Conservation (phyloP, 352 stramenopile species). For the Pythium periplocum region DNA sequence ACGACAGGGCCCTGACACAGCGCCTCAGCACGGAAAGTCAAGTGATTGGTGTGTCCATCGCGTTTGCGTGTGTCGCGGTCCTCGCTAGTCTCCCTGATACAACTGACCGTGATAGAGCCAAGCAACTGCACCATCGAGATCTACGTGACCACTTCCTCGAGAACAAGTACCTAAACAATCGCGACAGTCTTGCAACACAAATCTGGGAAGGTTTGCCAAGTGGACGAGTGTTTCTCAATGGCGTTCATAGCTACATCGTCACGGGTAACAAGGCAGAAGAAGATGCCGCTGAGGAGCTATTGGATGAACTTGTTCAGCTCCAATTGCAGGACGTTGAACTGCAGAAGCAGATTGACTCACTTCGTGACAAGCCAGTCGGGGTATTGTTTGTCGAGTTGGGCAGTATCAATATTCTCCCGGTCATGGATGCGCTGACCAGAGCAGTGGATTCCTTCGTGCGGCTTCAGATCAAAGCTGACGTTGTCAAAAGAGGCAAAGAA, state of each 20-base stretch:
- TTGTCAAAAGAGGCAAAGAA: not conserved
- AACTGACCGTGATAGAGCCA: conserved; percentile 26
- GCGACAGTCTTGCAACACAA: conserved; percentile 25
- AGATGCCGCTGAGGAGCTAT: conserved; percentile 65
- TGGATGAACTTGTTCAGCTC: conserved; percentile 42
- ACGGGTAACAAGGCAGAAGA: conserved; percentile 65
- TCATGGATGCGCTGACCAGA: conserved; percentile 49
- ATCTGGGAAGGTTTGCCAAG: conserved; percentile 26
- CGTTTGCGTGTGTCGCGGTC: conserved; percentile 29
- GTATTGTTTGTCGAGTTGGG: conserved; percentile 47
- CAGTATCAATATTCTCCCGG: conserved; percentile 59
- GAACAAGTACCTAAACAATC: conserved; percentile 56
- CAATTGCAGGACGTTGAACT: conserved; percentile 31
- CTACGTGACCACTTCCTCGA: conserved; percentile 34
- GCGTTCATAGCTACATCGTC: conserved; percentile 57
- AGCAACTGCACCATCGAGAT: conserved; percentile 17
- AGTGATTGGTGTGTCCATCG: conserved; percentile 30
- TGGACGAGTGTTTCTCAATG: conserved; percentile 69
- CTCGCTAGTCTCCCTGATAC: conserved; percentile 28
- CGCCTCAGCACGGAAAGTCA: conserved; percentile 21
- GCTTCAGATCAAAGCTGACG: conserved; percentile 20
- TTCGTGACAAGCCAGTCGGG: conserved; percentile 30
- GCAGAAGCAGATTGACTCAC: conserved; percentile 33
- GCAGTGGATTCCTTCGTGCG: conserved; percentile 52
- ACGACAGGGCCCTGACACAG: not conserved